Evolutionary conservation across 202 grass and related monocot species (phyloP).

Genomic region (Schoenoplectus triqueter): DNA sequence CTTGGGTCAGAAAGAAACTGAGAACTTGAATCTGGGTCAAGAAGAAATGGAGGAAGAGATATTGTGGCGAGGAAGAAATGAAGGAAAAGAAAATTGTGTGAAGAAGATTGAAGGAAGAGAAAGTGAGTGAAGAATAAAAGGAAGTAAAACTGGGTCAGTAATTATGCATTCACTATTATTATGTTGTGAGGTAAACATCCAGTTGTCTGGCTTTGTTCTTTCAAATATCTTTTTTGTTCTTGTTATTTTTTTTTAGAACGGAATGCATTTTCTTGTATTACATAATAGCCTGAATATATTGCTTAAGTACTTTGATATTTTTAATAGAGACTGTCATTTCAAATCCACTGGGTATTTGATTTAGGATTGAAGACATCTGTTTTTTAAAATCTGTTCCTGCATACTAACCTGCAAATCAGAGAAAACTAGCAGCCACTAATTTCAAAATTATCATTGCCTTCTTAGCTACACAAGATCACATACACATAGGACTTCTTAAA

Average conservation of each 20-base stretch:
- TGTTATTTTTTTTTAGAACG: not conserved
- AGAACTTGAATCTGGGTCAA: conserved; percentile 7
- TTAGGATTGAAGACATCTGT: not conserved
- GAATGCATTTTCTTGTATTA: conserved; percentile 6
- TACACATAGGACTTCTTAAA: not conserved
- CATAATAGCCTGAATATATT: not conserved
- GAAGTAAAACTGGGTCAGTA: conserved; percentile 24
- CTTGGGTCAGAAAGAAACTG: conserved; percentile 42
- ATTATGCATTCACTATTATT: conserved; percentile 2
- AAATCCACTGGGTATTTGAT: not conserved
- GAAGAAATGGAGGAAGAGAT: conserved; percentile 21
- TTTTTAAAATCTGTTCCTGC: not conserved
- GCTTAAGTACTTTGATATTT: not conserved
- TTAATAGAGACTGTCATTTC: not conserved
- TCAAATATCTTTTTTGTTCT: not conserved
- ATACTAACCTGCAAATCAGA: not conserved
- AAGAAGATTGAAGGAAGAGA: conserved; percentile 38
- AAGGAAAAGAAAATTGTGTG: conserved; percentile 7
- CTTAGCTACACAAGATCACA: not conserved
- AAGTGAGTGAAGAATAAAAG: conserved; percentile 35
- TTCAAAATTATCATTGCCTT: not conserved
- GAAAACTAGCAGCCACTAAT: not conserved
- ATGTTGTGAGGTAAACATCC: not conserved
- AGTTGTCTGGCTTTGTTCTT: not conserved
- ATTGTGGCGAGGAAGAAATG: conserved; percentile 36